Evolutionary conservation across 768 basidiomycete species (phyloP).

Genomic region (Lactarius indigo): DNA sequence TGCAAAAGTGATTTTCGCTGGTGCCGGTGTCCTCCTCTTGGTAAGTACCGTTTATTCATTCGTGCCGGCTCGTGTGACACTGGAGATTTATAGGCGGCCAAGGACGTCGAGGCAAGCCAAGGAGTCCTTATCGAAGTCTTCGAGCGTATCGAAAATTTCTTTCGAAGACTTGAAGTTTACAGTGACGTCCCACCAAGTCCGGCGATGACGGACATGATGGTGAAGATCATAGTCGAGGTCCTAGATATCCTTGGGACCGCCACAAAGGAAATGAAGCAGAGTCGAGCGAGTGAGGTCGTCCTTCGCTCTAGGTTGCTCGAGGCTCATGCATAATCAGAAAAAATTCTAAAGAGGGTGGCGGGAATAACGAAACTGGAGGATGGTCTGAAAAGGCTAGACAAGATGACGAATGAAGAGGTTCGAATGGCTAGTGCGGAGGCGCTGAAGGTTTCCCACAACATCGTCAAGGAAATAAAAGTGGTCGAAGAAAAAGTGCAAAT

Average conservation of each 20-base stretch:
- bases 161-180: background rate
- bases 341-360: background rate
- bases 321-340: background rate
- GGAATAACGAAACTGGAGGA: background rate
- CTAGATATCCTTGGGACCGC: background rate
- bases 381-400: background rate
- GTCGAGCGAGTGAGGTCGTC: background rate
- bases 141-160: background rate
- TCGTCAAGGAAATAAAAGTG: background rate
- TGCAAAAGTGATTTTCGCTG: background rate
- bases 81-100: background rate
- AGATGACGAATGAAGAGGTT: background rate
- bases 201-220: background rate
- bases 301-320: background rate
- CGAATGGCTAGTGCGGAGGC: background rate
- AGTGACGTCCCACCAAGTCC: background rate
- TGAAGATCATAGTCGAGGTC: background rate
- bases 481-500: background rate
- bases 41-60: background rate
- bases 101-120: background rate
- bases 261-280: background rate
- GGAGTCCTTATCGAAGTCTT: background rate
- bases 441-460: background rate
- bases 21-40: background rate
- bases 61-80: background rate